These are phyloP conservation scores for Cardamine chenopodiifolia DNA, from an alignment of 345 rosid species.

Conservation along the genomic window DNA sequence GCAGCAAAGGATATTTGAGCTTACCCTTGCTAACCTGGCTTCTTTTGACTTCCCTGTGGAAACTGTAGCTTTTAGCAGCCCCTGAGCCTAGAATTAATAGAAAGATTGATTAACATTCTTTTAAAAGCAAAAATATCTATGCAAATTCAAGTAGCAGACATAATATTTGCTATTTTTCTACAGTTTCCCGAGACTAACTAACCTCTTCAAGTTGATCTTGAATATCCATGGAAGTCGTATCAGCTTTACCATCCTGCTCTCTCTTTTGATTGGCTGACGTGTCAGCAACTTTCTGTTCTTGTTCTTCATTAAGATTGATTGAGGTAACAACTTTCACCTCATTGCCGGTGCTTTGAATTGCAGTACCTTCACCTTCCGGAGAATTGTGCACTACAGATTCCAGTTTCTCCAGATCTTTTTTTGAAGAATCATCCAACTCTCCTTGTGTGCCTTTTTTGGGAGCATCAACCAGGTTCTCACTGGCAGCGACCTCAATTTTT, in stretches of 20 bases:
- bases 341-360: slow-evolving; percentile 43
- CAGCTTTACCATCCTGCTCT: slow-evolving; percentile 49
- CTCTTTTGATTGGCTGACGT: slow-evolving; percentile 50
- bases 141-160: slow-evolving; percentile 9
- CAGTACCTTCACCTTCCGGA: slow-evolving; percentile 47
- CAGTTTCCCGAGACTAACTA: slow-evolving; percentile 28
- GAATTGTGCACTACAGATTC: slow-evolving; percentile 46
- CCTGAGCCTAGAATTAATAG: slow-evolving; percentile 80
- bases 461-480: slow-evolving; percentile 47
- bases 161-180: slow-evolving; percentile 13
- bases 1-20: slow-evolving; percentile 31
- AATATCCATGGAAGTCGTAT: slow-evolving; percentile 49
- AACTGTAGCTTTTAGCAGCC: slow-evolving; percentile 77
- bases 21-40: slow-evolving; percentile 97
- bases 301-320: slow-evolving; percentile 51
- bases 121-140: slow-evolving; percentile 5
- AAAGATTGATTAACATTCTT: slow-evolving; percentile 31
- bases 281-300: slow-evolving; percentile 36
- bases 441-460: slow-evolving; percentile 32
- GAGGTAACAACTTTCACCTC: slow-evolving; percentile 49
- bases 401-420: slow-evolving; percentile 52
- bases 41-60: slow-evolving; percentile 96
- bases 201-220: slow-evolving; percentile 98
- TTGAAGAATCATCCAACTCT: slow-evolving; percentile 49
- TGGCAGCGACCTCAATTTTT: slow-evolving; percentile 52